phyloP scores from a whole-genome alignment of 768 basidiomycete genomes.

The Phanerodontia chrysosporium region DNA sequence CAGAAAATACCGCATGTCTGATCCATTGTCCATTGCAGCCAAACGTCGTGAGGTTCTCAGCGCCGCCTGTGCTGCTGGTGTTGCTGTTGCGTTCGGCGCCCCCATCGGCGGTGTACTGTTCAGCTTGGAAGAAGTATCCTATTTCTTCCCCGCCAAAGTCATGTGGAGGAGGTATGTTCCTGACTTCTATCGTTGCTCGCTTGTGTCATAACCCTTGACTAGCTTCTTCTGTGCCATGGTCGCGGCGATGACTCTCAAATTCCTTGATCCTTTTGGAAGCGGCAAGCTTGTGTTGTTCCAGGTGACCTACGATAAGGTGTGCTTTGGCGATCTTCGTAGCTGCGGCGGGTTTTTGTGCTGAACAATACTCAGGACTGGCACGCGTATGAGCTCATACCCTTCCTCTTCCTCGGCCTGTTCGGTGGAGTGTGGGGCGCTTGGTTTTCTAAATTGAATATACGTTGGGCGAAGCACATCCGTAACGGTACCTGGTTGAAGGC shows the following conservation, averaged over 20 bases:
- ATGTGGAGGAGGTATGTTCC: constrained; percentile 86
- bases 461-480: constrained; percentile 82
- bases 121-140: constrained; percentile 92
- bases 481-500: constrained; percentile 74
- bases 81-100: constrained; percentile 95
- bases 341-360: neutral
- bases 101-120: constrained; percentile 93
- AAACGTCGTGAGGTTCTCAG: constrained; percentile 94
- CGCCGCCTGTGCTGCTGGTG: constrained; percentile 95
- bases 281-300: constrained; percentile 92
- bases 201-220: constrained; percentile 28
- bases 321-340: neutral
- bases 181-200: neutral
- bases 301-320: constrained; percentile 82
- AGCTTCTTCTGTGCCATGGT: constrained; percentile 99
- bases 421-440: constrained; percentile 93
- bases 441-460: constrained; percentile 88
- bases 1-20: neutral
- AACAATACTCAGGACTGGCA: constrained; percentile 73
- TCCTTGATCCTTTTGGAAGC: constrained; percentile 93
- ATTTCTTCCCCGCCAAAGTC: constrained; percentile 95
- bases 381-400: constrained; percentile 81
- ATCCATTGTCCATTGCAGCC: constrained; percentile 35
- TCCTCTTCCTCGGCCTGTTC: constrained; percentile 82
- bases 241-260: constrained; percentile 88